Base-by-base conservation (phyloP, 306 rosid genomes). In the Cicer bijugum region DNA sequence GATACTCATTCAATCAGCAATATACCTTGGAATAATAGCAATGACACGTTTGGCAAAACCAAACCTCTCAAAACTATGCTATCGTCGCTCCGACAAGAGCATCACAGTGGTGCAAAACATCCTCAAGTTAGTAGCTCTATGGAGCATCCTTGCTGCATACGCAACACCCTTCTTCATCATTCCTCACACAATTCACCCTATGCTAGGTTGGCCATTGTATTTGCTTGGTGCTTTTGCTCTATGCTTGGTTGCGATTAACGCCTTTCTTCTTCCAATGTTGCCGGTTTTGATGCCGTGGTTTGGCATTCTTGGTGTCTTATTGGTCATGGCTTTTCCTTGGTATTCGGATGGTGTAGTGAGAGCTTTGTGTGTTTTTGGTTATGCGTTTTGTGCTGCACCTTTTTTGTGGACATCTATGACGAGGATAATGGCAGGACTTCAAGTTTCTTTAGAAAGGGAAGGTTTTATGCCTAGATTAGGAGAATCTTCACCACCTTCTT, bases 251-350 rank as follows among this genome's bases (percentile, higher is more conserved):
- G 86, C 86, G 9, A 60, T 72, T 60, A 93, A 87, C 40, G 81
- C 85, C 5, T 87, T 89, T 71, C 76, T 89, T 58, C 88, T 93
- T 16, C 98, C 96, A 56, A 50, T 58, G 83, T 69, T 93, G 6
- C 83, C 97, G 0, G 85, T 90, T 74, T 59, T 93, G 80, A 67
- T 77, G 14, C 93, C 88, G 0, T 89, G 89, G 90, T 12, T 87
- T 6, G 91, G 83, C 7, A 81, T 90, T 11, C 46, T 71, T 0
- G 97, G 98, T 9, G 78, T 46, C n/a, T 86, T 93, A 14, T 17
- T 89, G 23, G 90, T 87, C 20, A 93, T 93, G 98, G 97, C 90
- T 2, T 89, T 43, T 72, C 97, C 98, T 4, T 93, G 91, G 90
- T 92, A 87, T 51, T 23, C 87, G 1, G 72, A 89, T 55, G 98